Evolutionary conservation across 805 yeast genomes (phyloP), one percentile per base, ranked within the genome.

Genomic region (Wilhelminamyces savonicus): DNA sequence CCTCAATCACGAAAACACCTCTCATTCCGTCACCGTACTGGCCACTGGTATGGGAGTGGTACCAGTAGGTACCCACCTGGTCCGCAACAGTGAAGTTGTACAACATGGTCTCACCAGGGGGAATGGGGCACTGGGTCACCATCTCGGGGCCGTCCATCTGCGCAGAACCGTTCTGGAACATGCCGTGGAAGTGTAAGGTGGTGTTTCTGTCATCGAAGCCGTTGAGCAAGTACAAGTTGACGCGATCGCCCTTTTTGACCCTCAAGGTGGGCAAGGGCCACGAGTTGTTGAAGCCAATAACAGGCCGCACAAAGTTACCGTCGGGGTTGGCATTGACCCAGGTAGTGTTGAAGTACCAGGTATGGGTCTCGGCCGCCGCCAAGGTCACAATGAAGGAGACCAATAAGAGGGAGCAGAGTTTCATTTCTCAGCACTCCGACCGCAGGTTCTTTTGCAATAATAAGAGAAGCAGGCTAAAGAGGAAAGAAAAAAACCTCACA

Each of bases 11-110:
- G 41, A 90, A 73, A 13, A 74, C 63, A 48, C 81, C 92, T 62
- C 87, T 72, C 76, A 82, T 71, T 53, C 98, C 98, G 53, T 92
- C 97, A 56, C 92, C 88, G 48, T 87, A 87, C 59, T 88, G 94
- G 44, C 88, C 90, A 14, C 70, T 59, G 21, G 88, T 76, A 62
- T 92, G 98, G 18, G 97, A 85, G 59, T 92, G 98, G 69, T 90
- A 92, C 98, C 98, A 92, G 69, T 69, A 92, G 13, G 95, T 74
- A 48, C 98, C 98, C 34, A 69, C 76, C 60, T 92, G 96, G 38
- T 74, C 68, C 28, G 73, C 74, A 37, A 87, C 85, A 16, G 95
- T 82, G 59, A 92, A 92, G 66, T 90, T 87, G 69, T 92, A 92
- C 39, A 79, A 57, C 59, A 75, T 66, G 13, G 82, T 71, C 37